A percentile compares a stretch with the other conserved stretches of the same genome.
Evolutionary conservation across 2,329 filamentous ascomycete species (phyloP).

Genomic region (Aspergillus jensenii): DNA sequence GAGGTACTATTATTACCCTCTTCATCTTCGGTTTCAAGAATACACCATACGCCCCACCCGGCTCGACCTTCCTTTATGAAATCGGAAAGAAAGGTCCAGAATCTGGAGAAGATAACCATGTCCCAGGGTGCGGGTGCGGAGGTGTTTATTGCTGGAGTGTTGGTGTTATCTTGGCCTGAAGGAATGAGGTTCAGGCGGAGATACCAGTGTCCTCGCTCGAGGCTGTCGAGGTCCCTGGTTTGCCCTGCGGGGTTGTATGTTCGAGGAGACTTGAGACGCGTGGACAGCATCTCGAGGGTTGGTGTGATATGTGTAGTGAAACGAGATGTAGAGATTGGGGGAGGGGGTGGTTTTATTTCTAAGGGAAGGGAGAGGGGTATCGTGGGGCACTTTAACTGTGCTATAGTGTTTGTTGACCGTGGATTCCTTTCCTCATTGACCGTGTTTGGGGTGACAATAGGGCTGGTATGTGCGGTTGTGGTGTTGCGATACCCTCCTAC

Average conservation of each 20-base stretch:
- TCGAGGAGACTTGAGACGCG: slow-evolving; percentile 51
- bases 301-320: slow-evolving; percentile 59
- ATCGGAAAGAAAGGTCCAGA: slow-evolving; percentile 43
- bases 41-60: slow-evolving; percentile 49
- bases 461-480: not conserved
- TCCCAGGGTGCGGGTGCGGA: slow-evolving; percentile 28
- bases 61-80: slow-evolving; percentile 43
- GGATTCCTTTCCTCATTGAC: not conserved
- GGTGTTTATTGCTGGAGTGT: not conserved
- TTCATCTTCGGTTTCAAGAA: slow-evolving; percentile 30
- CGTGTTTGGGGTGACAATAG: not conserved
- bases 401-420: not conserved
- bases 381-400: not conserved
- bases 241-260: slow-evolving; percentile 56
- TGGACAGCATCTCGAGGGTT: slow-evolving; percentile 54
- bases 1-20: not conserved
- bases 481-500: not conserved
- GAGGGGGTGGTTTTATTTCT: slow-evolving; percentile 55
- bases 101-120: slow-evolving; percentile 32
- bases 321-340: slow-evolving; percentile 47
- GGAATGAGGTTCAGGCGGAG: slow-evolving; percentile 58
- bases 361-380: slow-evolving; percentile 27
- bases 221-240: slow-evolving; percentile 50
- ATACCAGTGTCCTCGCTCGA: slow-evolving; percentile 79
- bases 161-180: not conserved